Evolutionary conservation across 176 grass and related monocot genomes (phyloP).

Genomic region (Echinochloa phyllopogon): DNA sequence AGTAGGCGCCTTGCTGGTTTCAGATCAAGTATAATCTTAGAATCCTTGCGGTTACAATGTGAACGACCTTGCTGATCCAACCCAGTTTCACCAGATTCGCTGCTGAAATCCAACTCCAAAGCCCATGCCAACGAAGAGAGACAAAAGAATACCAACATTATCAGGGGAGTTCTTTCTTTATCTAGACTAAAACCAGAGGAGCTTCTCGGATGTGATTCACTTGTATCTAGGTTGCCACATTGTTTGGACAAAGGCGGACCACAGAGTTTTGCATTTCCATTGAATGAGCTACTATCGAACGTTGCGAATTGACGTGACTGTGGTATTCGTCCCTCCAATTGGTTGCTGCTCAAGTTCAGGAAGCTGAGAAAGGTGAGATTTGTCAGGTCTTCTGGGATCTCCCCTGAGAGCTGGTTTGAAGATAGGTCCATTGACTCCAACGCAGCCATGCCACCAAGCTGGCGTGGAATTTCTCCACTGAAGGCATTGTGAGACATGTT

Average conservation of each 20-base stretch:
- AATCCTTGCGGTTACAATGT: neutral
- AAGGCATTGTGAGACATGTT: conserved; percentile 38
- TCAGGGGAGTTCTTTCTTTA: no score
- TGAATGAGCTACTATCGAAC: neutral
- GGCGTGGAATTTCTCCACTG: neutral
- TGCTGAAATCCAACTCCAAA: conserved; percentile 11
- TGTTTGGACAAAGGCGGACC: conserved; percentile 9
- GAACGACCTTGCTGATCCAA: neutral
- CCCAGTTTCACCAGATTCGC: neutral
- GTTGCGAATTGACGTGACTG: neutral
- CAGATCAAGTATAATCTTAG: no score
- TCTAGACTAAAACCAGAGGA: neutral
- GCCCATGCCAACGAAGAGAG: conserved; percentile 1
- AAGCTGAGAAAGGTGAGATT: conserved; percentile 35
- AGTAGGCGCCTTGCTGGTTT: neutral
- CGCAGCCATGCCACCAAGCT: neutral
- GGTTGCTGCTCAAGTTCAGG: conserved; percentile 36
- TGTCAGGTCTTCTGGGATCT: conserved; percentile 15
- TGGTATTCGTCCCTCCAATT: neutral
- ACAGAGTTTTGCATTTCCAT: neutral
- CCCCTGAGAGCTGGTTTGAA: neutral
- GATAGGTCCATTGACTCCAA: conserved; percentile 29
- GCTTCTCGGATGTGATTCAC: neutral
- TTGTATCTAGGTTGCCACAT: neutral
- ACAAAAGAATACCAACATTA: conserved; percentile 3